Evolutionary conservation across 75 land plant genomes (phyloP).

Genomic region (Azolla pinnata): DNA sequence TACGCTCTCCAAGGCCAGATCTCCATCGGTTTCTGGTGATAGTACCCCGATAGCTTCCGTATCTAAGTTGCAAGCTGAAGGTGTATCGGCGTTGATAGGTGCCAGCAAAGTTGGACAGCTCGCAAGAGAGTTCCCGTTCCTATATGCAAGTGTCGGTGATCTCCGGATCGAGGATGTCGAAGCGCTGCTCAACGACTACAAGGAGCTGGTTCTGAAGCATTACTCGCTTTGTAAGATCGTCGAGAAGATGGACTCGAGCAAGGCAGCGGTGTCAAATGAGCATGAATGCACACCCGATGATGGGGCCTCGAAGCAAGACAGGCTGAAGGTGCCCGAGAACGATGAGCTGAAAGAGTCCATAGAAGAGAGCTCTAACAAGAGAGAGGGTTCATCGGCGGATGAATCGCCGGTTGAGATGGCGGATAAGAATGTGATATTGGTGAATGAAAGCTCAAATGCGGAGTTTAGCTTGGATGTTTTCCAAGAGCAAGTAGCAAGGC

Average conservation of each 20-base stretch:
- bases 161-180: conserved; percentile 78
- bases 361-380: background rate
- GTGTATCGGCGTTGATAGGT: conserved; percentile 37
- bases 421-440: background rate
- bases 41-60: conserved; percentile 8
- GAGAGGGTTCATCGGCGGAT: background rate
- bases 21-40: conserved; percentile 4
- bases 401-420: background rate
- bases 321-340: background rate
- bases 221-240: conserved; percentile 70
- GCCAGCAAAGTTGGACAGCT: conserved; percentile 40
- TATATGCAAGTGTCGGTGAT: conserved; percentile 74
- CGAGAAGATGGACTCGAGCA: conserved; percentile 7
- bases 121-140: conserved; percentile 59
- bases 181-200: conserved; percentile 59
- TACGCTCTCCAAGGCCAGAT: background rate
- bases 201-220: conserved; percentile 76
- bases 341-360: background rate
- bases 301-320: background rate
- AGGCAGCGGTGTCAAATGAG: background rate
- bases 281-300: background rate
- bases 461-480: too few relatives aligned
- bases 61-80: conserved; percentile 15
- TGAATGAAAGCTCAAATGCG: conserved; percentile 2
- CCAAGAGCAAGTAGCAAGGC: too few relatives aligned